Percentiles rank a stretch among this genome's conserved stretches.
Conservation (phyloP, 129 eudicot species). For the Flaveria brownii region DNA sequence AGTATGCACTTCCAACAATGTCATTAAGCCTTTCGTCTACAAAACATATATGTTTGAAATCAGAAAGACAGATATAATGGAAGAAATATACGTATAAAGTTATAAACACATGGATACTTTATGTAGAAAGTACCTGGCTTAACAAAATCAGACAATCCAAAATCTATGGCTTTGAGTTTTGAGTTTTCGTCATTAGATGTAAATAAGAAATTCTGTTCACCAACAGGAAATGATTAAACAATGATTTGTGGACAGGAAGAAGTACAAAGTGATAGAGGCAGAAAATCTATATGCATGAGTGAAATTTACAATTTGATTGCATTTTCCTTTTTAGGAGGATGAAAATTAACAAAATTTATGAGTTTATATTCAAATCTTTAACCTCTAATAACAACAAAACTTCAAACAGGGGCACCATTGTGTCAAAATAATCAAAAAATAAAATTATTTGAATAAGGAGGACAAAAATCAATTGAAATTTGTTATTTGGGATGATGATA, state of each 20-base stretch:
- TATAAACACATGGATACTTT: conserved; percentile 1
- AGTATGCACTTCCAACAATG: conserved; percentile 45
- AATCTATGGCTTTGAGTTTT: conserved; percentile 83
- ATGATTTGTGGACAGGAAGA: not conserved
- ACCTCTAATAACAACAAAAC: not conserved
- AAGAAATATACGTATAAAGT: conserved; percentile 1
- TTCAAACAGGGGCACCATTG: not conserved
- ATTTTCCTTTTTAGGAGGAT: not conserved
- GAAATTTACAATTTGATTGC: not conserved
- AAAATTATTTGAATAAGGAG: not conserved
- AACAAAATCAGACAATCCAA: conserved; percentile 91
- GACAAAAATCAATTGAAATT: conserved; percentile 2
- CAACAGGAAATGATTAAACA: conserved; percentile 20
- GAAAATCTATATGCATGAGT: not conserved
- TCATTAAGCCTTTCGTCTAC: conserved; percentile 95
- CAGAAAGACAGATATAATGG: conserved; percentile 11
- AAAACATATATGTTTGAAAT: conserved; percentile 24
- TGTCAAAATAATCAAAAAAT: not conserved
- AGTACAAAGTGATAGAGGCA: not conserved
- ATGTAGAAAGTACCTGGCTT: conserved; percentile 63
- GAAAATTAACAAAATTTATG: not conserved
- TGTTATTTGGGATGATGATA: not conserved
- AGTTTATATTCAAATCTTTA: not conserved
- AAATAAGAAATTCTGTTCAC: conserved; percentile 80
- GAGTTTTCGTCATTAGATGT: conserved; percentile 77